Percentiles rank a stretch among this genome's conserved stretches.
Conservation (phyloP, 441 rosid genomes). For the Mallotus japonicus region DNA sequence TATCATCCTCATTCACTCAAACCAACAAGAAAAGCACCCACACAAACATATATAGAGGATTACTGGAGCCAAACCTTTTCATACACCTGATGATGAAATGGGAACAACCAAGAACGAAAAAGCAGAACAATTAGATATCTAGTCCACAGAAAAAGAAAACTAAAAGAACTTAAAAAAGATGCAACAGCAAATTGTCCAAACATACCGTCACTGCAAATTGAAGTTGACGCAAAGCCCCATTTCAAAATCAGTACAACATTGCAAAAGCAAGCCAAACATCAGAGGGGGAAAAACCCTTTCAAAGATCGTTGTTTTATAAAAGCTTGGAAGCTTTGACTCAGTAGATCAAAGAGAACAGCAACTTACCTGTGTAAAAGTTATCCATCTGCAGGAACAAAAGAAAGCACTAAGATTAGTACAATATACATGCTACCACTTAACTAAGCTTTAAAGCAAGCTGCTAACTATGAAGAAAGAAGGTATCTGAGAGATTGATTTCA, state of each 20-base stretch:
- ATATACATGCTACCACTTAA: constrained; percentile 5
- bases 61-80: constrained; percentile 67
- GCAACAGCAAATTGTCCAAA: constrained; percentile 11
- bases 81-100: constrained; percentile 69
- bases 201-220: constrained; percentile 75
- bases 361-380: constrained; percentile 96
- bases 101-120: constrained; percentile 23
- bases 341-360: constrained; percentile 20
- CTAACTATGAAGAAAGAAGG: not conserved
- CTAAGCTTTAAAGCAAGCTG: constrained; percentile 1
- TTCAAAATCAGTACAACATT: constrained; percentile 29
- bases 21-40: not conserved
- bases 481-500: constrained; percentile 13
- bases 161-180: not conserved
- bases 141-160: not conserved
- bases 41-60: constrained; percentile 13
- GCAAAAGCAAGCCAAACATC: constrained; percentile 21
- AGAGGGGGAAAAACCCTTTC: constrained; percentile 20
- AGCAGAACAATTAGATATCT: constrained; percentile 20
- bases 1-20: not conserved
- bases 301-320: not conserved
- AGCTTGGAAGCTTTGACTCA: not conserved
- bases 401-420: constrained; percentile 25
- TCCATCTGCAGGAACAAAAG: constrained; percentile 68
- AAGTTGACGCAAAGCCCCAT: constrained; percentile 28